A percentile compares a stretch with the other conserved stretches of the same genome.
phyloP scores from a whole-genome alignment of 331 rosid species.

The Dryas integrifolia region DNA sequence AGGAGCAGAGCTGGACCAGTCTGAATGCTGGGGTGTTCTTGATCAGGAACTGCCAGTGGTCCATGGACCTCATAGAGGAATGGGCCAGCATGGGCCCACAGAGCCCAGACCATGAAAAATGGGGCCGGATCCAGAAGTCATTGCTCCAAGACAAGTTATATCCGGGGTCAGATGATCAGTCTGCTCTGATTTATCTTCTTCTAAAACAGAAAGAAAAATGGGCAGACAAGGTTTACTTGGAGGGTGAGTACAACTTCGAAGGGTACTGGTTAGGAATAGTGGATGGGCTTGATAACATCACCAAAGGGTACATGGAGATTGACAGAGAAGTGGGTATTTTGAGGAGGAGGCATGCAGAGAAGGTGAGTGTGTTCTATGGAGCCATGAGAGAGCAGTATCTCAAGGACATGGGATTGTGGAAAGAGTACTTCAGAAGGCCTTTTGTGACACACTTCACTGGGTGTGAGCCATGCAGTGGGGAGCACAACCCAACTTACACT shows the following conservation, averaged over 20 bases:
- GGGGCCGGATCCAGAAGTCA: conserved; percentile 51
- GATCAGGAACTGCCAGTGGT: conserved; percentile 84
- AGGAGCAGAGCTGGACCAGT: conserved; percentile 80
- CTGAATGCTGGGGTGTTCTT: conserved; percentile 84
- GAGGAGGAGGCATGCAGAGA: conserved; percentile 79
- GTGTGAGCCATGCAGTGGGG: conserved; percentile 83
- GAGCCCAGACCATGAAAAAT: conserved; percentile 47
- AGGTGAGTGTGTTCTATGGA: conserved; percentile 57
- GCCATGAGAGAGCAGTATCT: conserved; percentile 45
- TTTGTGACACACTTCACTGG: conserved; percentile 89
- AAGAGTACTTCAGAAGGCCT: conserved; percentile 58
- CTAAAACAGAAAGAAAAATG: conserved; percentile 49
- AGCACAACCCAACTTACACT: conserved; percentile 54
- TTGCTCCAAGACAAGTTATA: conserved; percentile 63
- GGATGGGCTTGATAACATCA: conserved; percentile 35
- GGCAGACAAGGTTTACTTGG: conserved; percentile 69
- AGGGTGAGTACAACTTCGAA: conserved; percentile 58
- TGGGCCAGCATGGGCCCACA: conserved; percentile 95
- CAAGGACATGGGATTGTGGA: conserved; percentile 42
- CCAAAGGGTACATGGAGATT: conserved; percentile 37
- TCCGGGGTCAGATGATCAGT: conserved; percentile 89
- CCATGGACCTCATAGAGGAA: conserved; percentile 58
- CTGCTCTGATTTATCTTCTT: conserved; percentile 67
- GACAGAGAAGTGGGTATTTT: conserved; percentile 35
- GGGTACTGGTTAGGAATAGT: conserved; percentile 79